These are phyloP conservation scores for Ilyonectria sp. DNA, from an alignment of 2,329 filamentous ascomycete species.

Conservation along the genomic window DNA sequence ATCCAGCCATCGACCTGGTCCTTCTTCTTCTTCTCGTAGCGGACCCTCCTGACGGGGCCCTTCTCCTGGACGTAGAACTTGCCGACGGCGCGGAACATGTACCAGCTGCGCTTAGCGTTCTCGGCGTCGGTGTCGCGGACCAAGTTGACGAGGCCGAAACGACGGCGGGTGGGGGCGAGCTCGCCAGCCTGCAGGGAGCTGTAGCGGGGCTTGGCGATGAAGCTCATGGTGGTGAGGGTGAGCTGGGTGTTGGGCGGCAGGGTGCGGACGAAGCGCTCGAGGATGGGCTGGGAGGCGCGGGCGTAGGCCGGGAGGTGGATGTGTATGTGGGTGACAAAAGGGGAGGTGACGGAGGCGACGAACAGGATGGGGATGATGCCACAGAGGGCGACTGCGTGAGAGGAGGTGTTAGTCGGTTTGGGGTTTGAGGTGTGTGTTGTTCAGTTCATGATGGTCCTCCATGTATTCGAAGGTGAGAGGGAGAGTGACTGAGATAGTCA, in stretches of 20 bases:
- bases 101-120: conserved; percentile 56
- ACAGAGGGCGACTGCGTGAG: conserved; percentile 67
- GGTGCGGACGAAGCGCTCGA: conserved; percentile 66
- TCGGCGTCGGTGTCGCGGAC: conserved; percentile 55
- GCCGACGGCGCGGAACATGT: conserved; percentile 57
- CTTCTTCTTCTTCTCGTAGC: conserved; percentile 47
- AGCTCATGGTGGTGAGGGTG: conserved; percentile 69
- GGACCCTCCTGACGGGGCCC: conserved; percentile 33
- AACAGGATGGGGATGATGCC: conserved; percentile 77
- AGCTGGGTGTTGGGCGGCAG: conserved; percentile 63
- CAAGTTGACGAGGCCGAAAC: conserved; percentile 60
- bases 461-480: neutral
- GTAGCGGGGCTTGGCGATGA: conserved; percentile 69
- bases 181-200: conserved; percentile 59
- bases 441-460: neutral
- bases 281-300: conserved; percentile 70
- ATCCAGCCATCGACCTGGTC: conserved; percentile 57
- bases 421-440: neutral
- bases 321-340: conserved; percentile 82
- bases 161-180: conserved; percentile 49
- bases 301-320: conserved; percentile 78
- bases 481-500: neutral
- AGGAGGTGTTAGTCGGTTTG: conserved; percentile 18
- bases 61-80: conserved; percentile 57
- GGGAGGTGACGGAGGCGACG: conserved; percentile 75